Percentiles rank a stretch among this genome's conserved stretches.
phyloP scores from a whole-genome alignment of 495 filamentous ascomycete species.

The Hypoxylon cercidicola region DNA sequence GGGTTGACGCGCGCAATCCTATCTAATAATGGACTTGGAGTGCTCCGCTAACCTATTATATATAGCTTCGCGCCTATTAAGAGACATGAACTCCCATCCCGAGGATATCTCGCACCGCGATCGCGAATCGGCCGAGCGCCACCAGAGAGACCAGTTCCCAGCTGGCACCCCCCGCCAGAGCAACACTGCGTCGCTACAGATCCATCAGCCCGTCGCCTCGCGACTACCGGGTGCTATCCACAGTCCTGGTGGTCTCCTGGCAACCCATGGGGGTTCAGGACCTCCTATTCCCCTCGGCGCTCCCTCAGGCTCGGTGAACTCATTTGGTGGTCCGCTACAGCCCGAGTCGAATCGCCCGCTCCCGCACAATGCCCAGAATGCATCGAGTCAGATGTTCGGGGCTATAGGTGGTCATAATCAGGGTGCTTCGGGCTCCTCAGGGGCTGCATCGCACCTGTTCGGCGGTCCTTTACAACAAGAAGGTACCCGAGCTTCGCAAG shows the following conservation, averaged over 20 bases:
- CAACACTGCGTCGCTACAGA: constrained; percentile 81
- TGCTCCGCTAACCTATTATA: constrained; percentile 6
- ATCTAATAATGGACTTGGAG: neutral
- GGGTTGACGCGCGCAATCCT: constrained; percentile 28
- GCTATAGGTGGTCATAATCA: constrained; percentile 55
- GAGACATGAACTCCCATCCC: constrained; percentile 45
- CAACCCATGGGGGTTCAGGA: constrained; percentile 71
- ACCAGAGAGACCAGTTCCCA: constrained; percentile 70
- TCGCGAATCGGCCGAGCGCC: constrained; percentile 76
- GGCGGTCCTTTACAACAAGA: constrained; percentile 63
- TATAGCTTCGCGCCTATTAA: constrained; percentile 25
- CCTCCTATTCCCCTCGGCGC: constrained; percentile 72
- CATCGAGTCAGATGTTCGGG: constrained; percentile 70
- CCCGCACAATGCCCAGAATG: constrained; percentile 70
- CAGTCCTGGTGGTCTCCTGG: constrained; percentile 85
- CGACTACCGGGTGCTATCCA: constrained; percentile 82
- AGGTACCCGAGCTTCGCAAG: constrained; percentile 56
- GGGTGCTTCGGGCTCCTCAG: constrained; percentile 51
- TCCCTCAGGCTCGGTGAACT: constrained; percentile 68
- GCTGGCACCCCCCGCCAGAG: constrained; percentile 76
- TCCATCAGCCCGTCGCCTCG: constrained; percentile 91
- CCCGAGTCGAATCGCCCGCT: constrained; percentile 66
- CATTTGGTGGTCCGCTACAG: constrained; percentile 75
- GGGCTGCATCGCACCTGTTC: constrained; percentile 53
- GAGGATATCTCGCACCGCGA: constrained; percentile 48